Percentiles rank a stretch among this genome's conserved stretches.
Evolutionary conservation across 441 rosid genomes (phyloP).

Genomic region (Theobroma grandiflorum): DNA sequence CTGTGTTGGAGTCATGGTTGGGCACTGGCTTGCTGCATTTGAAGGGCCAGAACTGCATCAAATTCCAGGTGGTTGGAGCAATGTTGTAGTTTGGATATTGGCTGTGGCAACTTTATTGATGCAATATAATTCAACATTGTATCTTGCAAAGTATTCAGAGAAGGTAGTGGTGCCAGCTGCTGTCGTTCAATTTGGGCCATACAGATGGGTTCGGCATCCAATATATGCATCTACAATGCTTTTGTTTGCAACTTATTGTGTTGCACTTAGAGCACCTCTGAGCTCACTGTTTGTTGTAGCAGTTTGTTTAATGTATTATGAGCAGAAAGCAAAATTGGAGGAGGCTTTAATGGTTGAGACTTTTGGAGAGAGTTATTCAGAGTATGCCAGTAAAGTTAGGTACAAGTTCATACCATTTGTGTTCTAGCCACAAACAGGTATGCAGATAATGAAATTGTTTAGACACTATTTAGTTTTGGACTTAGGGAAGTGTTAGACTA

Average conservation of each 20-base stretch:
- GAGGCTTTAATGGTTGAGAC: conserved; percentile 78
- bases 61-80: conserved; percentile 77
- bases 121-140: conserved; percentile 81
- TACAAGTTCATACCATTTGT: conserved; percentile 83
- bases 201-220: conserved; percentile 88
- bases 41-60: conserved; percentile 90
- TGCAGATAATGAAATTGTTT: conserved; percentile 34
- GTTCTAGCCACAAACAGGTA: conserved; percentile 60
- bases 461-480: conserved; percentile 24
- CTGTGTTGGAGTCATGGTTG: conserved; percentile 63
- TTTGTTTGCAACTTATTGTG: conserved; percentile 67
- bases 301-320: conserved; percentile 71
- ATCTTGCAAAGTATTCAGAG: conserved; percentile 88
- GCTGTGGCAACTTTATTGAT: conserved; percentile 61
- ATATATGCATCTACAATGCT: conserved; percentile 82
- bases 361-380: conserved; percentile 70
- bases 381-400: conserved; percentile 76
- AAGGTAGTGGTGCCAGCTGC: conserved; percentile 85
- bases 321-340: conserved; percentile 74
- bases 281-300: conserved; percentile 70
- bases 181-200: conserved; percentile 92
- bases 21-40: conserved; percentile 89
- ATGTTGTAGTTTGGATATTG: conserved; percentile 74
- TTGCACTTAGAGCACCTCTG: conserved; percentile 79
- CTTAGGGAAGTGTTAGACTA: conserved; percentile 14